Conservation (phyloP, 768 basidiomycete genomes). For the Cyclocybe cylindracea region DNA sequence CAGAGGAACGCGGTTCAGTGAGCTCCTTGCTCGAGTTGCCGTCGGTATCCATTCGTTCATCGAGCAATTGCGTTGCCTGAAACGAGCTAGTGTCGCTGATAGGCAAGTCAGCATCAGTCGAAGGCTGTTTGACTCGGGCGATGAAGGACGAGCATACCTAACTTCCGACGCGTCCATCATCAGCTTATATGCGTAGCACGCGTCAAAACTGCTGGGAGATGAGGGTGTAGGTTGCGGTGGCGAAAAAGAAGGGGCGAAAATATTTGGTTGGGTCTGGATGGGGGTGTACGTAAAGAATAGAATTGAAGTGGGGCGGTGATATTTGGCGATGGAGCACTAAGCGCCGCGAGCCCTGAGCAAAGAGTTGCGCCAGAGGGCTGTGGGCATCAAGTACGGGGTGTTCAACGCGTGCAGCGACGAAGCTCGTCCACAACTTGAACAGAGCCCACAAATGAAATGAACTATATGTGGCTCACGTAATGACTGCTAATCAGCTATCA, state of each 20-base stretch:
- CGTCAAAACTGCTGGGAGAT: background rate
- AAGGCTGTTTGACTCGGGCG: background rate
- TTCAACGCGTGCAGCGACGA: background rate
- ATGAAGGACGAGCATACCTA: constrained; percentile 32
- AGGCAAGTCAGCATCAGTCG: constrained; percentile 2
- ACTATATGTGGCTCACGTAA: constrained; percentile 5
- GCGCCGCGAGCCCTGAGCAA: no score
- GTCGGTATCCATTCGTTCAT: constrained; percentile 39
- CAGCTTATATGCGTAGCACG: background rate
- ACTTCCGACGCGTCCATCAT: constrained; percentile 37
- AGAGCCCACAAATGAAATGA: background rate
- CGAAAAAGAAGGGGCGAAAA: background rate
- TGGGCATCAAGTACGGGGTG: background rate
- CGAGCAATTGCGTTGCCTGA: constrained; percentile 57
- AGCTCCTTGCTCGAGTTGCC: constrained; percentile 15
- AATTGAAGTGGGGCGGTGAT: background rate
- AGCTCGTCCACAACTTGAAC: background rate
- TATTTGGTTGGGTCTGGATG: background rate
- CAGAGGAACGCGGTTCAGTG: constrained; percentile 13
- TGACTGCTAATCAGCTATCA: constrained; percentile 9
- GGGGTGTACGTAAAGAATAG: constrained; percentile 10
- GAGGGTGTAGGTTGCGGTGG: background rate
- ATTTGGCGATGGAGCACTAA: no score
- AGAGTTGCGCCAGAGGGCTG: background rate
- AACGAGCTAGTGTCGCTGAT: constrained; percentile 46